Evolutionary conservation across 495 filamentous ascomycete species (phyloP).

Genomic region (Choiromyces venosus): DNA sequence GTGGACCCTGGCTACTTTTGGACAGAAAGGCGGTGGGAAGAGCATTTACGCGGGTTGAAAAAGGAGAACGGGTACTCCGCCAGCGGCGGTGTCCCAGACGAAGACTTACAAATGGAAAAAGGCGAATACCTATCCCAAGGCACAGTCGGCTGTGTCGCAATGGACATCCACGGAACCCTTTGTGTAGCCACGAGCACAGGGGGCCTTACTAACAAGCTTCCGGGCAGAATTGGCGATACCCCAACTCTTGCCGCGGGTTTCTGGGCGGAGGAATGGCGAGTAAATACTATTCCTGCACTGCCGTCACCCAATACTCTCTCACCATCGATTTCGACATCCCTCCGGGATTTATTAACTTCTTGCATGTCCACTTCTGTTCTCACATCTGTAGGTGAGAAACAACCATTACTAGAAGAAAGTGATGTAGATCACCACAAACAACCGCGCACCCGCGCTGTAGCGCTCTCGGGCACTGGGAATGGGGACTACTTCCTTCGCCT

Average conservation of each 20-base stretch:
- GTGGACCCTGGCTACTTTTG: constrained; percentile 70
- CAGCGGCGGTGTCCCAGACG: constrained; percentile 29
- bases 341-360: background rate
- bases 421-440: background rate
- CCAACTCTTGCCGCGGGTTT: constrained; percentile 81
- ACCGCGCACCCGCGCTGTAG: constrained; percentile 53
- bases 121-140: constrained; percentile 72
- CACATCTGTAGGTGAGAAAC: constrained; percentile 1
- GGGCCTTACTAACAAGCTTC: constrained; percentile 81
- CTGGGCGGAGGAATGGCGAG: constrained; percentile 79
- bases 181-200: constrained; percentile 82
- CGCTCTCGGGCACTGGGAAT: constrained; percentile 80
- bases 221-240: constrained; percentile 80
- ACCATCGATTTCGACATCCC: background rate
- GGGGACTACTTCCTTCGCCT: constrained; percentile 78
- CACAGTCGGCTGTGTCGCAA: constrained; percentile 74
- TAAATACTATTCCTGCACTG: constrained; percentile 39
- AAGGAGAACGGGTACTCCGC: background rate
- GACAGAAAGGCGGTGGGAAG: constrained; percentile 73
- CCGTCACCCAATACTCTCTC: background rate
- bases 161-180: constrained; percentile 66
- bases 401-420: constrained; percentile 13
- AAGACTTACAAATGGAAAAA: constrained; percentile 35
- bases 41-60: constrained; percentile 64
- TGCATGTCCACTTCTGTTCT: background rate